These are phyloP conservation scores for Penicillium sp. DNA, from an alignment of 2,329 filamentous ascomycete genomes.

Conservation along the genomic window DNA sequence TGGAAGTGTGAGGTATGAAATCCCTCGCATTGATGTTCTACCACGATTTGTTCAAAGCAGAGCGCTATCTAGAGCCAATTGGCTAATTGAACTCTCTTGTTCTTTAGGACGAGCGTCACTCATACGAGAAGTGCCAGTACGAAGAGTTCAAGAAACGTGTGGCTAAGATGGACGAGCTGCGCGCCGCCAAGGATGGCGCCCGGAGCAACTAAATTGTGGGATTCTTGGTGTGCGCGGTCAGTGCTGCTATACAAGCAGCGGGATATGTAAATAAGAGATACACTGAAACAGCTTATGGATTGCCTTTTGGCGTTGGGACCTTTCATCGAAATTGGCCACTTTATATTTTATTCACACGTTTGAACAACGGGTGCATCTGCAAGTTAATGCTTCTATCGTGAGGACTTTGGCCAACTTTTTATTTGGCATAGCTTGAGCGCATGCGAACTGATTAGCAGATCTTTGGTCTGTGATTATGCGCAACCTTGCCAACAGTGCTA, in stretches of 20 bases:
- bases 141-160: constrained; percentile 98
- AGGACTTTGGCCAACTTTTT: no score
- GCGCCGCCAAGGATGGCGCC: constrained; percentile 77
- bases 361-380: not conserved
- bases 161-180: constrained; percentile 96
- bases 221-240: constrained; percentile 25
- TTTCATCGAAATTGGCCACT: constrained; percentile 13
- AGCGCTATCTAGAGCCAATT: not conserved
- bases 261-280: constrained; percentile 44
- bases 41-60: not conserved
- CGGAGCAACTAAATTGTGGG: constrained; percentile 69
- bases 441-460: not conserved
- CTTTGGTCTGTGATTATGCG: not conserved
- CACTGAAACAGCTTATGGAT: constrained; percentile 37
- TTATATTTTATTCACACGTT: not conserved
- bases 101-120: constrained; percentile 83
- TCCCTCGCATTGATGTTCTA: constrained; percentile 9
- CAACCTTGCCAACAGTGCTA: no score
- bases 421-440: not conserved
- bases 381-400: not conserved
- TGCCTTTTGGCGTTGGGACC: constrained; percentile 37
- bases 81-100: constrained; percentile 8
- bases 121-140: constrained; percentile 99
- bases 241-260: constrained; percentile 29
- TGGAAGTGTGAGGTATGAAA: constrained; percentile 92